phyloP scores from a whole-genome alignment of 305 asterid species.

The Fraxinus nigra region DNA sequence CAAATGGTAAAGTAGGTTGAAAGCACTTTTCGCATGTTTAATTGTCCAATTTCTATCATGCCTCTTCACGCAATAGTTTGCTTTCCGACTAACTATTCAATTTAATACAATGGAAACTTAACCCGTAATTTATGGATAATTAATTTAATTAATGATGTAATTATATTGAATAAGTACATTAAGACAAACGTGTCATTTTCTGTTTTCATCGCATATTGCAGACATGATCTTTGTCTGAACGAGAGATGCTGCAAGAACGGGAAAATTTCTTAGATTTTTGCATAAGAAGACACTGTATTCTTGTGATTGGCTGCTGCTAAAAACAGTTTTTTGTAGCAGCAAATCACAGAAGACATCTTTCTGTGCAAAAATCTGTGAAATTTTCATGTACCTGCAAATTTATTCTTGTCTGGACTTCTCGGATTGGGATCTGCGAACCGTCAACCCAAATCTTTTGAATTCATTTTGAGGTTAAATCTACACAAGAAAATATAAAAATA shows the following conservation, averaged over 20 bases:
- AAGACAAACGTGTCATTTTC: background rate
- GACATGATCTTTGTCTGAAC: background rate
- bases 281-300: too few species aligned
- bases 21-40: conserved; percentile 25
- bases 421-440: background rate
- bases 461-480: background rate
- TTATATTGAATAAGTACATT: background rate
- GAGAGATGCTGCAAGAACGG: too few species aligned
- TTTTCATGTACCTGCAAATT: too few species aligned
- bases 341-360: too few species aligned
- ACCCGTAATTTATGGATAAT: background rate
- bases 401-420: background rate
- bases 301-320: too few species aligned
- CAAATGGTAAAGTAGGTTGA: conserved; percentile 28
- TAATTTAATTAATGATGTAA: background rate
- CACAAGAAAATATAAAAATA: background rate
- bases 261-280: too few species aligned
- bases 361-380: too few species aligned
- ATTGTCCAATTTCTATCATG: background rate
- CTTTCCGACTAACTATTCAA: background rate
- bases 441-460: background rate
- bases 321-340: too few species aligned
- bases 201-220: background rate
- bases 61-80: background rate
- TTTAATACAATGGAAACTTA: background rate